A percentile compares a stretch with the other conserved stretches of the same genome.
These are phyloP conservation scores for Pseudoscleropodium purum DNA, from an alignment of 225 moss, liverwort and hornwort genomes.

Conservation along the genomic window DNA sequence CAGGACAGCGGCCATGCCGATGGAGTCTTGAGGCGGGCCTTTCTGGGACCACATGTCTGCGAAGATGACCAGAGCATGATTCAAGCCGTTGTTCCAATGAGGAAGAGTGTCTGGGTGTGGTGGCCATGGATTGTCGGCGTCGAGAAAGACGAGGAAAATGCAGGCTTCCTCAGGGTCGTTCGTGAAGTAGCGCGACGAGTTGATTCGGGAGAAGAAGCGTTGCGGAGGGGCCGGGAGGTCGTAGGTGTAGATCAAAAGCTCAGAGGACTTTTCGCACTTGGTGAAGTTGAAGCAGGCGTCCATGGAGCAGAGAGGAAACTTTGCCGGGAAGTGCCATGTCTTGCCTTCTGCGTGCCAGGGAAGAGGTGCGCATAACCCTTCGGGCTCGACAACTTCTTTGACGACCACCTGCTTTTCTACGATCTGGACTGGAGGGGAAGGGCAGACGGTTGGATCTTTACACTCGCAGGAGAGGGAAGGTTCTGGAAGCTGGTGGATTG, in stretches of 20 bases:
- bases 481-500: not conserved
- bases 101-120: conserved; percentile 40
- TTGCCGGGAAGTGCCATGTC: conserved; percentile 57
- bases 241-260: conserved; percentile 57
- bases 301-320: conserved; percentile 71
- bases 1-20: conserved; percentile 55
- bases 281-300: conserved; percentile 70
- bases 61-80: conserved; percentile 64
- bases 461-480: conserved; percentile 18
- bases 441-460: not conserved
- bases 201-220: conserved; percentile 51
- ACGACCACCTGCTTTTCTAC: conserved; percentile 10
- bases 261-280: conserved; percentile 30
- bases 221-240: conserved; percentile 31
- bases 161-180: conserved; percentile 57
- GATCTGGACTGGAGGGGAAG: not conserved
- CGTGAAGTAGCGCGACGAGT: conserved; percentile 49
- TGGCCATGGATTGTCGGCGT: conserved; percentile 31
- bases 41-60: conserved; percentile 58
- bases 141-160: conserved; percentile 66
- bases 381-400: conserved; percentile 5
- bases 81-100: conserved; percentile 67
- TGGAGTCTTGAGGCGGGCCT: conserved; percentile 40
- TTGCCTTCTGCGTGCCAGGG: conserved; percentile 54
- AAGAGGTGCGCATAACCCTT: not conserved